phyloP scores from a whole-genome alignment of 2,329 filamentous ascomycete species.

The Ceratocystis variospora region DNA sequence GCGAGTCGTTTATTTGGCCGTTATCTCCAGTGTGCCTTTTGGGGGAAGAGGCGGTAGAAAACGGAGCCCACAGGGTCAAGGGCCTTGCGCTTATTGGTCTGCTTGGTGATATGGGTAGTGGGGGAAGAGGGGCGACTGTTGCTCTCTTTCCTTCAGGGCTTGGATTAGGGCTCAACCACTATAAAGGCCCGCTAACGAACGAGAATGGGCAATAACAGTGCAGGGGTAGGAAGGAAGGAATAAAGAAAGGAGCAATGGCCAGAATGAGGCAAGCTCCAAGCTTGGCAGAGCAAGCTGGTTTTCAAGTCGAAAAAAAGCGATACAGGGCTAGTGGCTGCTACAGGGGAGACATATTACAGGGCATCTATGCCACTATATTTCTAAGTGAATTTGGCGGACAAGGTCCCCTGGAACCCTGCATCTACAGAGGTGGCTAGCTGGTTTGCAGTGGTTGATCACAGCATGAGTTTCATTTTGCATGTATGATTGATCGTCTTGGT shows the following conservation, averaged over 20 bases:
- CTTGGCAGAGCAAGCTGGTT: not conserved
- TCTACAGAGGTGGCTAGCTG: no score
- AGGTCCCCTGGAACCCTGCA: not conserved
- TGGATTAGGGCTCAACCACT: slow-evolving; percentile 1
- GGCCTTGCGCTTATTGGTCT: not conserved
- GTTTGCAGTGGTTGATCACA: not conserved
- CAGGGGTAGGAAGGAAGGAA: not conserved
- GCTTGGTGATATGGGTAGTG: no score
- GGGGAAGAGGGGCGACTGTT: not conserved
- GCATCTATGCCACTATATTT: no score
- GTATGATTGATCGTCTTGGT: not conserved
- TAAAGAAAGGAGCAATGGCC: slow-evolving; percentile 7
- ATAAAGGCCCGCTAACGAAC: not conserved
- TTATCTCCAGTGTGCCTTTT: not conserved
- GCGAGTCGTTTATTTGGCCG: no score
- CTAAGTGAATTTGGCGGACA: no score
- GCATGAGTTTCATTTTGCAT: not conserved
- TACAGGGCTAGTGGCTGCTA: no score
- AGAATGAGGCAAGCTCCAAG: slow-evolving; percentile 9
- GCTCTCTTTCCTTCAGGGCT: not conserved
- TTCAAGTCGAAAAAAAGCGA: no score
- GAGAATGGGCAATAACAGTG: not conserved
- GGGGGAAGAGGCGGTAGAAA: not conserved
- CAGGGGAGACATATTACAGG: no score
- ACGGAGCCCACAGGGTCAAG: not conserved